Evolutionary conservation across 23 red algal genomes (phyloP), one percentile per base, ranked within the genome.

Genomic region (Gracilaria domingensis): DNA sequence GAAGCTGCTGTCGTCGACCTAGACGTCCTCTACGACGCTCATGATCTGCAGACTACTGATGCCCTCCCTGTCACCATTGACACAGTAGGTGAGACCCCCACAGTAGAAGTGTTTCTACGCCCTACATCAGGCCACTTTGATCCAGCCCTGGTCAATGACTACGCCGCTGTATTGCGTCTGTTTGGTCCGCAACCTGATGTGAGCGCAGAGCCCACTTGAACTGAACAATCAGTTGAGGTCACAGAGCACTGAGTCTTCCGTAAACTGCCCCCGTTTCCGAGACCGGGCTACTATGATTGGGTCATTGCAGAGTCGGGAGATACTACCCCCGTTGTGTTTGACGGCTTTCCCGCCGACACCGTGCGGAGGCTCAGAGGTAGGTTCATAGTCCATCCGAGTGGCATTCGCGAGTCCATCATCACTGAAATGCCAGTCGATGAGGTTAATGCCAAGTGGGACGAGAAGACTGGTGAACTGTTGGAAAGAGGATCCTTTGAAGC

Each of bases 241-340:
- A 64, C 84, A 44, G 77, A 84, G 37, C 38, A 66, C n/a, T 81
- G 84, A 14, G 72, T 86, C 9, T 70, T 28, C 32, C 60, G 66
- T 38, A 66, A 87, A 75, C 69, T 95, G 37, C 76, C 86, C 36
- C 58, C 79, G 20, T 96, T 99, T 57, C 65, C 89, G 66, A 90
- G 83, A 53, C 88, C 92, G 26, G 97, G 97, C 64, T 99, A 82
- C 80, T 99, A 96, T 73, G 97, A 99, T 69, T 99, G 97, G 97
- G 85, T 93, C 78, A 81, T 99, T 71, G 97, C 88, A 0, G 88
- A 87, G 53, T 30, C 78, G 2, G 88, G 88, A 17, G 87, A 76
- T 23, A 88, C 70, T 45, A 48, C 84, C n/a, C 90, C 95, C 29
- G 65, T n/a, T n/a, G n/a, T n/a, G n/a, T n/a, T n/a, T n/a, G n/a